These are phyloP conservation scores for Trypanosoma platydactyli DNA, from an alignment of 208 protist species.

Conservation along the genomic window DNA sequence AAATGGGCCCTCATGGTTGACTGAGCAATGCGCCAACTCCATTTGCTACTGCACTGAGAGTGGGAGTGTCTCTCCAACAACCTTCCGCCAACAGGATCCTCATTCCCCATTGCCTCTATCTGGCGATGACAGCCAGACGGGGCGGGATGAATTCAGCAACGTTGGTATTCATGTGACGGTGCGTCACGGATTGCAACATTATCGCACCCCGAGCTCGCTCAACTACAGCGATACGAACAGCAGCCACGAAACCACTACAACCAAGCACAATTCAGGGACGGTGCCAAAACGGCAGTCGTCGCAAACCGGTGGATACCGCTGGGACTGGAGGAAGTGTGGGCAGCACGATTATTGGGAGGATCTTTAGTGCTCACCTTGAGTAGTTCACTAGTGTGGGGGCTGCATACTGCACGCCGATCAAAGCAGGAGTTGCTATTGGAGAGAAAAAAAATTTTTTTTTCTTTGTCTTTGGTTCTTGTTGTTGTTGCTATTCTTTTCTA, in stretches of 20 bases:
- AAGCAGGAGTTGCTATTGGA: too few species aligned
- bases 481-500: too few species aligned
- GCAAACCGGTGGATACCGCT: conserved; percentile 36
- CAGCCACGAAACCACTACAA: neutral
- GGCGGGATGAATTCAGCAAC: neutral
- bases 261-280: neutral
- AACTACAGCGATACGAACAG: conserved; percentile 17
- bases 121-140: neutral
- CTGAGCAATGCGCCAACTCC: neutral
- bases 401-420: too few species aligned
- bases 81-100: neutral
- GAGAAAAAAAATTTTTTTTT: too few species aligned
- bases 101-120: neutral
- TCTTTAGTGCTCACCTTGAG: neutral
- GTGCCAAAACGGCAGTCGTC: conserved; percentile 7
- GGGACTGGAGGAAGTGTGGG: conserved; percentile 44
- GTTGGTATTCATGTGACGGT: conserved; percentile 15
- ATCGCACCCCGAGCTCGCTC: conserved; percentile 9
- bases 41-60: neutral
- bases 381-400: too few species aligned
- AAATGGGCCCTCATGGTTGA: neutral
- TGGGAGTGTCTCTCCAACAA: neutral
- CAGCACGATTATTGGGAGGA: conserved; percentile 38
- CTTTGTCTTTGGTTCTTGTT: too few species aligned
- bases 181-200: conserved; percentile 16